phyloP scores from a whole-genome alignment of 2,329 filamentous ascomycete genomes.

The Blastomyces gilchristii region DNA sequence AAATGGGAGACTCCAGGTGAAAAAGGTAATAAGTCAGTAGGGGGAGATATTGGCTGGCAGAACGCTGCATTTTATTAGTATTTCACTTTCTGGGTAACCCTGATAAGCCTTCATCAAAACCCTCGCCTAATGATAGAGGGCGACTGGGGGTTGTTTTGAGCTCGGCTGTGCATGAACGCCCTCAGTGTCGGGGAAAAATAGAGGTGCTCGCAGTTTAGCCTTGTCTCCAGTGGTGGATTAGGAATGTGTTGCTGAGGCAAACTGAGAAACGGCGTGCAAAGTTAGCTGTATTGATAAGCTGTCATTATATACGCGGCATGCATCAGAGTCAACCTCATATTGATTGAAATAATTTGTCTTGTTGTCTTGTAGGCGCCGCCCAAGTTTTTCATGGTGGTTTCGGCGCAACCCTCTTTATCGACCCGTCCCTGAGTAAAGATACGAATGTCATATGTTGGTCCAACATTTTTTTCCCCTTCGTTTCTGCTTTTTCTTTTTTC shows the following conservation, averaged over 20 bases:
- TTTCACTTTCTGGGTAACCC: not conserved
- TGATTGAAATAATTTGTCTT: not conserved
- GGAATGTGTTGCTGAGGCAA: not conserved
- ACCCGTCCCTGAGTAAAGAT: not conserved
- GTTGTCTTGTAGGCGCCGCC: not conserved
- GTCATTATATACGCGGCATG: not conserved
- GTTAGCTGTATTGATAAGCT: not conserved
- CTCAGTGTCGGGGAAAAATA: not conserved
- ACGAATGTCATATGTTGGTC: not conserved
- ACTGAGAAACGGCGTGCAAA: not conserved
- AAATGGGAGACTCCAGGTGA: not conserved
- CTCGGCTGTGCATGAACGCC: not conserved
- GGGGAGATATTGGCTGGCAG: not conserved
- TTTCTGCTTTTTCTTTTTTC: too few species aligned
- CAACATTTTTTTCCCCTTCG: not conserved
- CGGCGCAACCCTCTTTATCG: not conserved
- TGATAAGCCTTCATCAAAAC: not conserved
- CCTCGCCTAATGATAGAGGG: not conserved
- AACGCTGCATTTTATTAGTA: not conserved
- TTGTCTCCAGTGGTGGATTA: not conserved
- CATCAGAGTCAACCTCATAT: not conserved
- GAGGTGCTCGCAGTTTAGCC: not conserved
- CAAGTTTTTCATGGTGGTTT: not conserved
- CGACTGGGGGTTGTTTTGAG: not conserved
- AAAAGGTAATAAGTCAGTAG: not conserved